Evolutionary conservation across 192 early-diverging fungal species (phyloP), one percentile per base, ranked within the genome.

Genomic region (Coemansia sp.): DNA sequence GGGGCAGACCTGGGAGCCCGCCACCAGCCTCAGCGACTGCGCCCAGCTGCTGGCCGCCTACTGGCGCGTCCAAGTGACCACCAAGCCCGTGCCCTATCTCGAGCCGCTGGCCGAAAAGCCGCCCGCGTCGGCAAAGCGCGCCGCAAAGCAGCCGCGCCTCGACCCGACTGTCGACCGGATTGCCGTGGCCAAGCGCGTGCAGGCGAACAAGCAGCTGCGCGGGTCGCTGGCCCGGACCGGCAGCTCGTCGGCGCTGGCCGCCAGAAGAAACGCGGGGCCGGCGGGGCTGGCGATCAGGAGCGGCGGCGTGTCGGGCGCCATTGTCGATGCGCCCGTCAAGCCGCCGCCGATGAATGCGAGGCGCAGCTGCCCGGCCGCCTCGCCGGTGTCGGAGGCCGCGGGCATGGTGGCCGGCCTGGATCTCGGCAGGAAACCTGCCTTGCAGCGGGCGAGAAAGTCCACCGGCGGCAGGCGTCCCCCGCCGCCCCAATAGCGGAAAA

Each of bases 401-500:
- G n/a, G 17, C 4, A 1, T 19, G 39, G 15, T 41, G 15, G 39
- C 39, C 5, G 39, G 39, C 12, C 3, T 41, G 12, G 7, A 5
- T 5, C 21, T 46, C 12, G 23, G 23, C 6, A 1, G 1, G 1
- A 50, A 40, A 20, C 48, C 20, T 7, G 9, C 19, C 8, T 2
- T 28, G 1, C 68, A 63, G 53, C 42, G 47, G 10, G 68, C 61
- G 0, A 63, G 68, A 47, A 70, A 70, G 30, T 70, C 67, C 8
- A 70, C 67, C 7, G 67, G 67, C 11, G 45, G 60, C 10, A 21
- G 52, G 21, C 25, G 34, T 35, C 10, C n/a, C 2, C 32, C 32
- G n/a, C 32, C 32, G 9, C 32, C 32, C n/a, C n/a, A n/a, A n/a
- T n/a, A n/a, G n/a, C n/a, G n/a, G n/a, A n/a, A n/a, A n/a, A n/a